Evolutionary conservation across 495 filamentous ascomycete species (phyloP), one percentile per base, ranked within the genome.

Genomic region (Aspergillus avenaceus): DNA sequence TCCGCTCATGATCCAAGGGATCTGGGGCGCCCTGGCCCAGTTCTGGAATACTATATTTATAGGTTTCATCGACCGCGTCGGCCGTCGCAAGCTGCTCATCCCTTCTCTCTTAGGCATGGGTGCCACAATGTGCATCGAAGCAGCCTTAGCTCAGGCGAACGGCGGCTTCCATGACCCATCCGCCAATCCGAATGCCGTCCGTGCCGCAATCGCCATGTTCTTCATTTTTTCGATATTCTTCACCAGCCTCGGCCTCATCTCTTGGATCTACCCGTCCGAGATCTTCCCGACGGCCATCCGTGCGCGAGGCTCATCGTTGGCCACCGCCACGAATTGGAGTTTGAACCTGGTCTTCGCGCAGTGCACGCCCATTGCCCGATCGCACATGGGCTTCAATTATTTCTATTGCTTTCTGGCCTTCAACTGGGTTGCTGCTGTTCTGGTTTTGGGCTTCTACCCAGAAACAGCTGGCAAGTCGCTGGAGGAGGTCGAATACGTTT

Each of bases 191-290:
- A 62, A 70, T 23, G 71, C 76, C 25, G 65, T 79, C n/a, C 74
- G 72, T 3, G 68, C 75, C 19, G 79, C 78, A 40, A 76, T 81
- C 21, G 75, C 75, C 52, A 78, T 84, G 65, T 78, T 80, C 54
- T 73, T 80, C 31, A 71, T 82, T 25, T 84, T 81, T 36, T 74
- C 73, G 3, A 60, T 82, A 40, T 84, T 76, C 54, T 81, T 72
- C 46, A 80, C 78, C 22, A 63, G 71, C 27, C 58, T 79, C 16
- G 78, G 77, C 2, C 68, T 77, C 24, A 77, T 80, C 53, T 78
- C 76, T 7, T 81, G 77, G 72, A 71, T 79, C 42, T 80, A 81
- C 45, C 74, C 66, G 57, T 67, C 75, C n/a, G 79, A 83, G 55
- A 78, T 83, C 24, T 80, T 81, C 60, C 77, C 78, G 2, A 75